phyloP scores from a whole-genome alignment of 768 basidiomycete species.

The Erythrobasidium yunnanense region DNA sequence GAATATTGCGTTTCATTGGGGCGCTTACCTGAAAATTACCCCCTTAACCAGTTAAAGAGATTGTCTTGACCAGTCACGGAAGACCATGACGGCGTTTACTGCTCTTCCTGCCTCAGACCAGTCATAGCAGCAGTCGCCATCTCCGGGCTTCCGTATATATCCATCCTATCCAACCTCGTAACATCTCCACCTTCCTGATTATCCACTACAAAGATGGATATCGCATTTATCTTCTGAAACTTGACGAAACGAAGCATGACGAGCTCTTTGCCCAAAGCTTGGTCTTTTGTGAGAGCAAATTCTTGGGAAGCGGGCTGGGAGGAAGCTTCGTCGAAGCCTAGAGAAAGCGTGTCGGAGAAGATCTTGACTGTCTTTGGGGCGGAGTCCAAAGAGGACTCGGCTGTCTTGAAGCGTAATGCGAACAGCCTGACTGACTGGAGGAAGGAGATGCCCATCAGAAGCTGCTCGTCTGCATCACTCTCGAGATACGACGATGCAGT shows the following conservation, averaged over 20 bases:
- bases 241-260: constrained; percentile 55
- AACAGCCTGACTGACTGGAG: constrained; percentile 49
- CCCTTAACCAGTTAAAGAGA: too few relatives aligned
- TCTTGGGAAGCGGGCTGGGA: constrained; percentile 53
- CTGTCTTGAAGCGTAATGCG: constrained; percentile 50
- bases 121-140: constrained; percentile 15
- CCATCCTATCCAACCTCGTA: constrained; percentile 58
- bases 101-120: neutral
- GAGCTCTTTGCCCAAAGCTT: constrained; percentile 38
- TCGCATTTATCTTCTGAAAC: constrained; percentile 57
- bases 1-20: too few relatives aligned
- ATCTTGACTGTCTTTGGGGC: constrained; percentile 58
- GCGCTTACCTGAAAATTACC: too few relatives aligned
- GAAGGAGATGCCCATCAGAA: constrained; percentile 51
- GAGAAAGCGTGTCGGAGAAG: constrained; percentile 49
- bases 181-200: constrained; percentile 57
- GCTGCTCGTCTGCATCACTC: constrained; percentile 64
- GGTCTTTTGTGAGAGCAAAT: constrained; percentile 49
- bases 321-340: constrained; percentile 56
- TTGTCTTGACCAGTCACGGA: too few relatives aligned
- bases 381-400: constrained; percentile 39
- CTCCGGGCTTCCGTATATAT: constrained; percentile 49
- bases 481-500: constrained; percentile 47
- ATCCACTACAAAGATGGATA: constrained; percentile 57
- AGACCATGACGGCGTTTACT: neutral